phyloP scores from a whole-genome alignment of 208 protist species.

The Acanthamoeba triangularis region DNA sequence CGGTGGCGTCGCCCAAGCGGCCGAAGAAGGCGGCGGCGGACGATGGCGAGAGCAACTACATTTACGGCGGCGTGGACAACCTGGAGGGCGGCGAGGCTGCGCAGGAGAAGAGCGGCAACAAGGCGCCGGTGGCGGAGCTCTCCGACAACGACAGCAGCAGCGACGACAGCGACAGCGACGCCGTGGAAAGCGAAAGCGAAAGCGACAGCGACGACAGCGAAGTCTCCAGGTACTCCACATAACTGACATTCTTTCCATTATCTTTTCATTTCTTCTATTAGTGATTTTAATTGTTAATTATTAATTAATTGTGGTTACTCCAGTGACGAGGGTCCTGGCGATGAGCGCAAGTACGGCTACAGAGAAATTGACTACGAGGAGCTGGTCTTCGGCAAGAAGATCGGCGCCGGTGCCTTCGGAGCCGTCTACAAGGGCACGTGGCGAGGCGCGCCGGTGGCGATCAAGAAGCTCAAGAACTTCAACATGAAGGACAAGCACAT shows the following conservation, averaged over 20 bases:
- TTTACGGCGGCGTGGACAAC: slow-evolving; percentile 50
- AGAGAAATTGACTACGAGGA: slow-evolving; percentile 57
- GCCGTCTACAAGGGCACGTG: slow-evolving; percentile 62
- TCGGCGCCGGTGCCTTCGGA: slow-evolving; percentile 44
- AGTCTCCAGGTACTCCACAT: neutral
- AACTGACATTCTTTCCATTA: neutral
- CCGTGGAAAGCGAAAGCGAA: neutral
- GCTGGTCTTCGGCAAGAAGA: slow-evolving; percentile 55
- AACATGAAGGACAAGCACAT: slow-evolving; percentile 56
- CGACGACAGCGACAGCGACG: slow-evolving; percentile 36
- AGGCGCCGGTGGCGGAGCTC: neutral
- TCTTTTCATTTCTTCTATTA: neutral
- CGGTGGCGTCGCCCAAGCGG: neutral
- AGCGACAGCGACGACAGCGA: neutral
- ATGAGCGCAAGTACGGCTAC: slow-evolving; percentile 52
- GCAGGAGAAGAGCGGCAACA: neutral
- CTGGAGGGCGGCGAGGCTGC: neutral
- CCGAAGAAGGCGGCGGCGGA: too few species aligned
- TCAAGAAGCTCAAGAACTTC: slow-evolving; percentile 62
- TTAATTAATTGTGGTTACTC: neutral
- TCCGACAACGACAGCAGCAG: neutral
- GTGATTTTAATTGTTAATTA: neutral
- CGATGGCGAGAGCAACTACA: slow-evolving; percentile 16
- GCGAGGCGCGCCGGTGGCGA: slow-evolving; percentile 42
- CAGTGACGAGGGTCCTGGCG: slow-evolving; percentile 33